Evolutionary conservation across 1,284 basidiomycete genomes (phyloP), one percentile per base, ranked within the genome.

Genomic region (Cryptococcus sp.): DNA sequence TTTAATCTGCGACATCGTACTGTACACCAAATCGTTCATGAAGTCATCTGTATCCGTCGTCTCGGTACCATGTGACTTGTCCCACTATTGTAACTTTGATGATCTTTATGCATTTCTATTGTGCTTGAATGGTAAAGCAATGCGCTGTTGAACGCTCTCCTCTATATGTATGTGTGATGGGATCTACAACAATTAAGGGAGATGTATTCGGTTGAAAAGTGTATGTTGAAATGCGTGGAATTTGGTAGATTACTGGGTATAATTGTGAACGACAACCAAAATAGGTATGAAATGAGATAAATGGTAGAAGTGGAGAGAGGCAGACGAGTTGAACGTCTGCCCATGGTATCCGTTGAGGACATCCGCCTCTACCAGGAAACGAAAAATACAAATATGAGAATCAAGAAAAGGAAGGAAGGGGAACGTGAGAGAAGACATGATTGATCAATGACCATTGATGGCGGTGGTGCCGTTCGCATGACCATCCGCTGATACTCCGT

Each of bases 141-240:
- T 57, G 59, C 59, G 59, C 22, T 61, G 59, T 61, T 61, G 59
- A 61, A 61, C 59, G 59, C 59, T 61, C 59, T 55, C 56, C 59
- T 55, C 55, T 54, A 55, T 20, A 26, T 29, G 8, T 20, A 52
- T 25, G 26, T 26, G 16, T 46, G 22, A 46, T 46, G 22, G 22
- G 26, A 25, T 46, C 47, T 49, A 49, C 47, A 49, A 49, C 47
- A 34, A 26, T 49, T 44, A 37, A 38, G 48, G 20, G 50, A 45
- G 29, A 56, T 46, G 50, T 39, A 17, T 46, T 39, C 47, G 22
- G 39, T n/a, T 39, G 23, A 20, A 40, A 16, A 29, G 34, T 46
- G 44, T 44, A 44, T 46, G 43, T 29, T 46, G 50, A 29, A 46
- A 46, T 61, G 56, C 59, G 50, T 39, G 43, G 50, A 48, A 52